Base-by-base conservation (phyloP, 352 stramenopile species). In the Saprolegnia diclina region DNA sequence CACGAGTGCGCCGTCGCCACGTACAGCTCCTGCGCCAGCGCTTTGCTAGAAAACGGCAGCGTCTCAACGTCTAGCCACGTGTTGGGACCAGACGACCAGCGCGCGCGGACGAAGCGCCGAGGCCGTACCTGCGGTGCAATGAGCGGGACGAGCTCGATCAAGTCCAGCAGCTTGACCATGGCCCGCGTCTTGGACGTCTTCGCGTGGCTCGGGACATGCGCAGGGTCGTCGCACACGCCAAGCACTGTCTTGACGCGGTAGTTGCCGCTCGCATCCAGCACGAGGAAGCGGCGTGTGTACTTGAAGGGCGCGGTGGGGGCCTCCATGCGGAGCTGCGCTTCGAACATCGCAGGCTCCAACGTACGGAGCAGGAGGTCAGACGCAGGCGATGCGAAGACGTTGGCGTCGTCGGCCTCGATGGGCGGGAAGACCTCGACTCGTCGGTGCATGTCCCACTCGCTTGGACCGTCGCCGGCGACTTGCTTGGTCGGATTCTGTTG, bases 81-180 rank as follows among this genome's bases (percentile, higher is more conserved):
- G 53, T 69, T 42, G n/a, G 45, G 50, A 29, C 29, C 32, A 29
- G 26, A 21, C 11, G 13, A 26, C 63, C 63, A 69, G 13, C 63
- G 63, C 6, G 61, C 45, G 35, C 63, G 63, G 44, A 62, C 63
- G 13, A 63, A 11, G 45, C n/a, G n/a, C 42, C 53, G 44, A 40
- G 50, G 32, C 21, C 22, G 35, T 4, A n/a, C 26, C n/a, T 59
- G 22, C 6, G n/a, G 63, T 18, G 53, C 50, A 9, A 52, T 18
- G 19, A 69, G n/a, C 53, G 63, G 10, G 10, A n/a, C n/a, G 42
- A 29, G 50, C 24, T 37, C 22, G 45, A 69, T 69, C 32, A 69
- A 29, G 42, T 69, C 63, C 9, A 69, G 22, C 5, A 69, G 22
- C 45, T 69, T 69, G 13, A 29, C 19, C 63, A 69, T 69, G n/a